Evolutionary conservation across 129 eudicot species (phyloP), one percentile per base, ranked within the genome.

Genomic region (Helianthus tuberosus): DNA sequence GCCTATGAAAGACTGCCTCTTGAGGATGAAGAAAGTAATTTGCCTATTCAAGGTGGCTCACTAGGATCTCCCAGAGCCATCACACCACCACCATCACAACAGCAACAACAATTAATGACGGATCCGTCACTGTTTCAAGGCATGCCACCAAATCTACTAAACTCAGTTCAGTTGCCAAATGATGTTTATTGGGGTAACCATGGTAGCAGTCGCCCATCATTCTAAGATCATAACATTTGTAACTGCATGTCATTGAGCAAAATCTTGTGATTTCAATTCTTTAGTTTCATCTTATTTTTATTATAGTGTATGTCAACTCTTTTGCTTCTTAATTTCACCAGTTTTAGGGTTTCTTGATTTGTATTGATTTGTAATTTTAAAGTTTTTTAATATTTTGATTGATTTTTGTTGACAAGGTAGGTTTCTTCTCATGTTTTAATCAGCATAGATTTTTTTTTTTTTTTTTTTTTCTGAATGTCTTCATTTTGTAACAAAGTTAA

Each of bases 121-220:
- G 69, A 64, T 64, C 69, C 69, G 27, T 38, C 50, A 6, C 49
- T 38, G 5, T 64, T 64, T 64, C 50, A 64, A 64, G 69, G 69
- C 10, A n/a, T 64, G 69, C 49, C 49, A 64, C 50, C 25, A 16
- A 64, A 64, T 39, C 50, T 64, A 39, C 29, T 39, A 13, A 39
- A 64, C 69, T 38, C 69, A 15, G 39, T 64, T 39, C 69, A 64
- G 29, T 36, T 64, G 10, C 69, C 69, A 8, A 64, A 38, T 15
- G 69, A 64, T 38, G 27, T 27, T 64, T 64, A 64, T 8, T 64
- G 69, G 69, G 69, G 69, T 64, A 64, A 64, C 69, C 39, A 64
- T 64, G 69, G 69, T 16, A 39, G 50, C 13, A 39, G 25, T 64
- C 69, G 69, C 5, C 69, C 50, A 12, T 64, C 69, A 2, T 64